Conservation (phyloP, 2,329 filamentous ascomycete genomes). For the Penicillium sp. region DNA sequence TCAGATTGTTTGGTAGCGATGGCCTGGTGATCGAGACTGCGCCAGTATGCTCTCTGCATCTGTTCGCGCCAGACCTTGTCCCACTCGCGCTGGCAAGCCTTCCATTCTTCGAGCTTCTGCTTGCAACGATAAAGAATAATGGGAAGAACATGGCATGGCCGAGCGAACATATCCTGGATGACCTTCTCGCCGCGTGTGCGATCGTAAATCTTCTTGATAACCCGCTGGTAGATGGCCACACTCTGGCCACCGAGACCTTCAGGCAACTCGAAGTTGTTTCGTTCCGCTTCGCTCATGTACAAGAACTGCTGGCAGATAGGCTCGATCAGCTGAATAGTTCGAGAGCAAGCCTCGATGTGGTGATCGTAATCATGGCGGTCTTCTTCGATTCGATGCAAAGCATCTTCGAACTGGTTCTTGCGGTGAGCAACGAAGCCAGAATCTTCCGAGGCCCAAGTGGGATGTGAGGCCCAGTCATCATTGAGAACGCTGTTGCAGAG, state of each 20-base stretch:
- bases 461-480: constrained; percentile 97
- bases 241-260: constrained; percentile 84
- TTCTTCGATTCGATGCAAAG: constrained; percentile 92
- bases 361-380: constrained; percentile 98
- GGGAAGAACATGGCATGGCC: constrained; percentile 82
- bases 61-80: constrained; percentile 98
- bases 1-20: constrained; percentile 83
- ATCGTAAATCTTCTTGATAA: constrained; percentile 96
- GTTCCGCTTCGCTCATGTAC: constrained; percentile 69
- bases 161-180: constrained; percentile 77
- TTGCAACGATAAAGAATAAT: constrained; percentile 85
- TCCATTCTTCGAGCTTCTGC: constrained; percentile 96
- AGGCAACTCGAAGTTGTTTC: constrained; percentile 72
- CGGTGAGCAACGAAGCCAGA: constrained; percentile 95
- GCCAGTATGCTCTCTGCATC: constrained; percentile 91
- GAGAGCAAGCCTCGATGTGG: constrained; percentile 91
- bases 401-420: constrained; percentile 94
- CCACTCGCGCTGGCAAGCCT: constrained; percentile 94
- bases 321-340: constrained; percentile 93
- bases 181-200: constrained; percentile 77
- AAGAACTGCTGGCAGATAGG: constrained; percentile 89
- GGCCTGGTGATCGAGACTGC: constrained; percentile 94
- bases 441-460: constrained; percentile 97
- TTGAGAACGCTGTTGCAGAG: constrained; percentile 91
- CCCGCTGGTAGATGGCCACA: constrained; percentile 92